Evolutionary conservation across 148 eudicot genomes (phyloP).

Genomic region (Talinum fruticosum): DNA sequence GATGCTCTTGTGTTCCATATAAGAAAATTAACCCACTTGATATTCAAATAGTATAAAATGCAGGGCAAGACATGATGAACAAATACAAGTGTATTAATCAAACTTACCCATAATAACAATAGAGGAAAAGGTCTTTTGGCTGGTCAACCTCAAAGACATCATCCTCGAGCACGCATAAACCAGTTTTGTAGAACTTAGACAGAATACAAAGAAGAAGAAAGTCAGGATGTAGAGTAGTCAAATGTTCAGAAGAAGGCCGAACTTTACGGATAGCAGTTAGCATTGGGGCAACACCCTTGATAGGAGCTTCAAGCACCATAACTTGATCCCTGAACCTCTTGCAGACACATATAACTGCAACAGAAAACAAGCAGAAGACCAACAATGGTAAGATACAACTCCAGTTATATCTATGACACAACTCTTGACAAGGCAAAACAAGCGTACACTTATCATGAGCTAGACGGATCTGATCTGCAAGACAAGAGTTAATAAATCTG

Average conservation of each 20-base stretch:
- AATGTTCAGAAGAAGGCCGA: conserved; percentile 63
- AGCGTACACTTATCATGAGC: conserved; percentile 79
- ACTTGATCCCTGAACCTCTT: conserved; percentile 81
- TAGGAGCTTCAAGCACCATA: conserved; percentile 57
- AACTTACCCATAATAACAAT: conserved; percentile 89
- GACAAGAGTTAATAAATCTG: conserved; percentile 61
- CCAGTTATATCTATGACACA: neutral
- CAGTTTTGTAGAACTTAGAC: conserved; percentile 82
- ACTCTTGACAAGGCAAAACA: neutral
- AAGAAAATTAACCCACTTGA: neutral
- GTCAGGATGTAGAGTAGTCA: conserved; percentile 84
- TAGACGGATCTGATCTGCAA: conserved; percentile 78
- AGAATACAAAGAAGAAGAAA: conserved; percentile 76
- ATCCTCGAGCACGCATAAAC: conserved; percentile 60
- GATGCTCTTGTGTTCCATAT: neutral
- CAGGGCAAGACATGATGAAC: neutral
- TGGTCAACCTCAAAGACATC: conserved; percentile 82
- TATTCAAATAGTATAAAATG: neutral
- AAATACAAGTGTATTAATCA: neutral
- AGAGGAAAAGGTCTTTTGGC: conserved; percentile 83
- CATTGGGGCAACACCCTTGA: conserved; percentile 81
- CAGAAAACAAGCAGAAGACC: conserved; percentile 7
- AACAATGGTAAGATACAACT: conserved; percentile 1
- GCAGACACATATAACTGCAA: conserved; percentile 72
- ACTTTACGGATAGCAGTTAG: conserved; percentile 70